Percentiles rank a stretch among this genome's conserved stretches.
Evolutionary conservation across 225 moss, liverwort and hornwort species (phyloP).

Genomic region (Straminergon stramineum): DNA sequence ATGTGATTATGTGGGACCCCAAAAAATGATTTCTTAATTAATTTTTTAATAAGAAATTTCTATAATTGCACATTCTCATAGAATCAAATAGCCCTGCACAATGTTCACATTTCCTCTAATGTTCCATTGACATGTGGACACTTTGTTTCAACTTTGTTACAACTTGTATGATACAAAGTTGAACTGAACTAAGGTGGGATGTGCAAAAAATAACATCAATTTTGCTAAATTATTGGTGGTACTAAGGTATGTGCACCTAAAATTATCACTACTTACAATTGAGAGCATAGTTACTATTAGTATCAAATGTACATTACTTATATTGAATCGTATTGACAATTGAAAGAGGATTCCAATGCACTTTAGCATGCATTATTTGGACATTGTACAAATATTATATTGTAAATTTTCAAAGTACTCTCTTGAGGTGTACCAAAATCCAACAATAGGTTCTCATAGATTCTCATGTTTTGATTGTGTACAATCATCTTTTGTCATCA

Average conservation of each 20-base stretch:
- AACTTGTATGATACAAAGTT: accelerated
- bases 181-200: neutral
- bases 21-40: too few relatives aligned
- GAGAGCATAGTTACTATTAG: neutral
- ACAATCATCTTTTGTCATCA: neutral
- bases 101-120: too few relatives aligned
- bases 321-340: neutral
- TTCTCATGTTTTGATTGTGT: neutral
- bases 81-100: too few relatives aligned
- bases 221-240: accelerated
- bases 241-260: neutral
- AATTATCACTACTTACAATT: neutral
- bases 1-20: too few relatives aligned
- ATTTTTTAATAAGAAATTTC: too few relatives aligned
- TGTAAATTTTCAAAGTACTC: neutral
- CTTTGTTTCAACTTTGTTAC: accelerated
- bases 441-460: neutral
- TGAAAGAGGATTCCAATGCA: neutral
- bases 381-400: neutral
- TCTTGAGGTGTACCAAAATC: neutral
- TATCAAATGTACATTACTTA: neutral
- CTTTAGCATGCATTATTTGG: neutral
- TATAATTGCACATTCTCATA: too few relatives aligned
- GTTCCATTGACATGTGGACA: accelerated
- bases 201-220: neutral